Conservation (phyloP, 257 asterid species). For the Dorcoceras hygrometricum region DNA sequence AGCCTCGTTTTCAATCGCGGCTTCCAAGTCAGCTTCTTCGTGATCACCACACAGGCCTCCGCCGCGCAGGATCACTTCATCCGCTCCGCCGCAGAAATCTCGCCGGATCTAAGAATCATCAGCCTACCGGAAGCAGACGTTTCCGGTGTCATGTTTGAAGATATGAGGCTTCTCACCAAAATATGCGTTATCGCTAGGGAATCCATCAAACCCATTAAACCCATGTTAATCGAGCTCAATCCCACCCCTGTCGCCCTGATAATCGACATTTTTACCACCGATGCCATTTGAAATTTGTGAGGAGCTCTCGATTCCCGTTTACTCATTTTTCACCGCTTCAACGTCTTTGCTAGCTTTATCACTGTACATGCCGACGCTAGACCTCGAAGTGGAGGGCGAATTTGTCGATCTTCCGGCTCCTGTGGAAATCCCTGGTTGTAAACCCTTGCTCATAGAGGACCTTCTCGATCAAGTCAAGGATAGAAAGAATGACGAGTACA, state of each 20-base stretch:
- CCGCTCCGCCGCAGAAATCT: conserved; percentile 21
- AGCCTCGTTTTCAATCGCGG: conserved; percentile 24
- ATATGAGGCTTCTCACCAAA: conserved; percentile 28
- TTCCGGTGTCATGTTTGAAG: conserved; percentile 18
- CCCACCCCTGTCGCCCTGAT: conserved; percentile 27
- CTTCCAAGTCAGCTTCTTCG: conserved; percentile 39
- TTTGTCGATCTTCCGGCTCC: conserved; percentile 33
- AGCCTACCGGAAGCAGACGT: conserved; percentile 41
- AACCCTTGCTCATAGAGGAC: conserved; percentile 20
- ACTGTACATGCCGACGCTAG: conserved; percentile 36
- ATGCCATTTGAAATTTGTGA: conserved; percentile 37
- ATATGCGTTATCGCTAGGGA: conserved; percentile 24
- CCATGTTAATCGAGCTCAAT: conserved; percentile 11
- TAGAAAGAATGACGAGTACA: conserved; percentile 40
- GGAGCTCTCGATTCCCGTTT: conserved; percentile 36
- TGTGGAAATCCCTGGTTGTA: conserved; percentile 38
- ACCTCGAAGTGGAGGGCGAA: conserved; percentile 35
- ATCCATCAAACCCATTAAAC: conserved; percentile 28
- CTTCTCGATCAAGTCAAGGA: conserved; percentile 33
- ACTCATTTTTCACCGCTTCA: conserved; percentile 39
- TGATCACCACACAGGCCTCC: conserved; percentile 40
- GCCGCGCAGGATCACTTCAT: conserved; percentile 33
- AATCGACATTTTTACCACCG: conserved; percentile 36
- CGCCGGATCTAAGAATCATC: conserved; percentile 23
- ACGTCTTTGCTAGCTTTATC: conserved; percentile 28